Conservation (phyloP, 1,284 basidiomycete genomes). For the Leccinum subspadiceum region DNA sequence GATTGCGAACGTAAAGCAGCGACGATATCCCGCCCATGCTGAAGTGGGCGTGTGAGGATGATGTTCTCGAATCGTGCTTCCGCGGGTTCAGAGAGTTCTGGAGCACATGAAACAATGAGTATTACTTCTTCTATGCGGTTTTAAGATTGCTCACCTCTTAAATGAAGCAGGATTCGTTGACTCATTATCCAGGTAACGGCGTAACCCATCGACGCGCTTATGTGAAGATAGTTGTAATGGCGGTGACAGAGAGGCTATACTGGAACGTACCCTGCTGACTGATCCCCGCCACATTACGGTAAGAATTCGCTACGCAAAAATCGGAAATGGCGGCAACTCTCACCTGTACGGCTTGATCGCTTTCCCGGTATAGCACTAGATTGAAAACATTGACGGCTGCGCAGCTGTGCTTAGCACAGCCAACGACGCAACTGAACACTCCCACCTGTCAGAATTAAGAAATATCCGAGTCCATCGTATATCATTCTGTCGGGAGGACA, state of each 20-base stretch:
- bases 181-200: slow-evolving; percentile 41
- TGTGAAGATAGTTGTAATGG: background rate
- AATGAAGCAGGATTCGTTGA: slow-evolving; percentile 36
- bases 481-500: slow-evolving; percentile 27
- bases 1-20: slow-evolving; percentile 23
- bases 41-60: slow-evolving; percentile 22
- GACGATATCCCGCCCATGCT: slow-evolving; percentile 16
- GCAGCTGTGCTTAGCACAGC: slow-evolving; percentile 5
- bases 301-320: slow-evolving; percentile 3
- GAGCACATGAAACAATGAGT: background rate
- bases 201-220: slow-evolving; percentile 36
- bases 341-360: slow-evolving; percentile 26
- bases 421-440: background rate
- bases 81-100: slow-evolving; percentile 29
- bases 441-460: slow-evolving; percentile 33
- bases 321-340: slow-evolving; percentile 10
- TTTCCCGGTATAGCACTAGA: slow-evolving; percentile 27
- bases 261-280: slow-evolving; percentile 32
- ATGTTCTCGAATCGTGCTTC: slow-evolving; percentile 32
- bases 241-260: slow-evolving; percentile 1
- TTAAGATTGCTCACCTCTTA: slow-evolving; percentile 23
- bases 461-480: slow-evolving; percentile 36
- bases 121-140: background rate
- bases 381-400: slow-evolving; percentile 30
- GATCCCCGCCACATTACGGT: slow-evolving; percentile 6